Base-by-base conservation (phyloP, 164 flowering plant species). In the Magnolia officinalis region DNA sequence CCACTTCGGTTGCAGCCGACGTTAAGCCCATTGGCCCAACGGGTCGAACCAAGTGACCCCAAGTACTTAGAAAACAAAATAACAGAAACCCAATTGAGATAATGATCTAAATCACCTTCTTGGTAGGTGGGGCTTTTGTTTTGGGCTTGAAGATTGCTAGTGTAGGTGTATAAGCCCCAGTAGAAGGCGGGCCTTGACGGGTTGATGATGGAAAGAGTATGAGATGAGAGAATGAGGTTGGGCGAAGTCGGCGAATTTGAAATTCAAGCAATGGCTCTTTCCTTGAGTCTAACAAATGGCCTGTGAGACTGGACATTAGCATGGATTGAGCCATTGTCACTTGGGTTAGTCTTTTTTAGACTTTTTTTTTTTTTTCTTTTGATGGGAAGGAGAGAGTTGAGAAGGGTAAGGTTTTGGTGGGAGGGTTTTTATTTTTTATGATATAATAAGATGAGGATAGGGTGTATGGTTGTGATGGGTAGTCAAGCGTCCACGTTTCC, bases 91-190 rank as follows among this genome's bases (percentile, higher is more conserved):
- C 71, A 59, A 64, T 6, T 4, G n/a, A 65, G 31, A 23, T 55
- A 75, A 14, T 8, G 19, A 55, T 8, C 16, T 16, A 55, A 23
- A 0, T 14, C 1, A 89, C 92, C 95, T 86, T 91, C 85, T 88
- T 92, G 68, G 80, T 0, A 14, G 80, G 70, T 23, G 96, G 90
- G 20, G 95, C 94, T 81, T 93, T 96, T 82, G 99, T 77, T 80
- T 89, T 96, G 2, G 98, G 82, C 69, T 93, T 93, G 89, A 93
- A 96, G 80, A 96, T 83, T 65, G 98, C 95, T 72, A 86, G n/a
- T 69, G 86, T 84, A 6, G 79, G 80, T 7, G 76, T 55, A 0
- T 86, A 81, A 21, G 80, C 37, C 61, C 61, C 61, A 49, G 84
- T 50, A 19, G 58, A 0, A 79, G 78, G 68, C 1, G n/a, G 50